These are phyloP conservation scores for Cornus kousa DNA, from an alignment of 148 eudicot genomes.

Conservation along the genomic window DNA sequence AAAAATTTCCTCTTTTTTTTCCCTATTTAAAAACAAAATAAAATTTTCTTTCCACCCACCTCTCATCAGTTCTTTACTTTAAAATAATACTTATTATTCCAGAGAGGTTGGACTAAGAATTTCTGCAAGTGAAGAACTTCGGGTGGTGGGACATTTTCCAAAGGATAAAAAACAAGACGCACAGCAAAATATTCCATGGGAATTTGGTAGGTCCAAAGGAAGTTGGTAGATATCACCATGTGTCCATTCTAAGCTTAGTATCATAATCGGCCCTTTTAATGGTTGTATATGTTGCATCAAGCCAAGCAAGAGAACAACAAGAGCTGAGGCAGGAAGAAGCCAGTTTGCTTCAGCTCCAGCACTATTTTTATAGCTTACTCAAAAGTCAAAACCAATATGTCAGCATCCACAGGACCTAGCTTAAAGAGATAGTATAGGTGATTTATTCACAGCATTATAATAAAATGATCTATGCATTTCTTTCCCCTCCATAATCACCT, in stretches of 20 bases:
- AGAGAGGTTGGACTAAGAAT: too few species aligned
- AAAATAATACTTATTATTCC: too few species aligned
- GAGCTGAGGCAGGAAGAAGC: background rate
- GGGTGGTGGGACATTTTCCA: too few species aligned
- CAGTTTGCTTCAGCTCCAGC: background rate
- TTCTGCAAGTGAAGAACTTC: too few species aligned
- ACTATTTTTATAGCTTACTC: background rate
- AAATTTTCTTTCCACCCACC: too few species aligned
- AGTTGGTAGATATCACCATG: background rate
- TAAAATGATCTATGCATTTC: background rate
- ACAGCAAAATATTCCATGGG: background rate
- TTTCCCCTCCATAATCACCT: slow-evolving; percentile 14
- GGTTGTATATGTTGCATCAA: background rate
- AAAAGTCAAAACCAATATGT: background rate
- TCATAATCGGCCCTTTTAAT: background rate
- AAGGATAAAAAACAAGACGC: background rate
- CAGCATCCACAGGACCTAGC: background rate
- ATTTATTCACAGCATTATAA: background rate
- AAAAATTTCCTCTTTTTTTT: too few species aligned
- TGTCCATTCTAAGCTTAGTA: background rate
- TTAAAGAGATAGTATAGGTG: background rate
- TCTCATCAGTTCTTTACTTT: too few species aligned
- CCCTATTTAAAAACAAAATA: too few species aligned
- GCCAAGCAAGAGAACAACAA: background rate
- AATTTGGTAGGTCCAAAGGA: background rate